These are phyloP conservation scores for Epichloe sylvatica DNA, from an alignment of 2,329 filamentous ascomycete genomes.

Conservation along the genomic window DNA sequence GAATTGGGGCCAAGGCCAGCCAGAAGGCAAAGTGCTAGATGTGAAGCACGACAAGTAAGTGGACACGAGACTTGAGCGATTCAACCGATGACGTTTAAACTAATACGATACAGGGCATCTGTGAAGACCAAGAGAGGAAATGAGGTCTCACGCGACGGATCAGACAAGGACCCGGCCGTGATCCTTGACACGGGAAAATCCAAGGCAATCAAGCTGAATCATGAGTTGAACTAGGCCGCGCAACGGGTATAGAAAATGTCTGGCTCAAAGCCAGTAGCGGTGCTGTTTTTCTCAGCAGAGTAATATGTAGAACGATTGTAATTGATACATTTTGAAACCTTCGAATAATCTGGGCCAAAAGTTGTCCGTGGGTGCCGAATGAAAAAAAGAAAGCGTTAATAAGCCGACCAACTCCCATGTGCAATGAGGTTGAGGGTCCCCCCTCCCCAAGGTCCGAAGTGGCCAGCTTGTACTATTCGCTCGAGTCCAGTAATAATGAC, in stretches of 20 bases:
- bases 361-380: too few relatives aligned
- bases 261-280: not conserved
- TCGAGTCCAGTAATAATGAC: not conserved
- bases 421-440: too few relatives aligned
- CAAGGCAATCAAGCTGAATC: constrained; percentile 4
- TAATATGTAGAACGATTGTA: too few relatives aligned
- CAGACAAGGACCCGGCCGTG: constrained; percentile 28
- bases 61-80: not conserved
- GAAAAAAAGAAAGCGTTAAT: too few relatives aligned
- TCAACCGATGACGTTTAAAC: not conserved
- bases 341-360: too few relatives aligned
- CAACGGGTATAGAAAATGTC: not conserved
- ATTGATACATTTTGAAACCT: too few relatives aligned
- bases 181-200: constrained; percentile 21
- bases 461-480: constrained; percentile 8
- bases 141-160: constrained; percentile 25
- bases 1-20: constrained; percentile 31
- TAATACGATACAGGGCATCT: constrained; percentile 14
- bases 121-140: constrained; percentile 29
- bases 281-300: not conserved
- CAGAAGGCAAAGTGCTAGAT: constrained; percentile 29
- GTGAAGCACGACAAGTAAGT: constrained; percentile 28
- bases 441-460: constrained; percentile 2
- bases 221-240: constrained; percentile 5
- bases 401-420: too few relatives aligned